Percentiles rank a stretch among this genome's conserved stretches.
Evolutionary conservation across 345 rosid genomes (phyloP).

Genomic region (Brassica rapa): DNA sequence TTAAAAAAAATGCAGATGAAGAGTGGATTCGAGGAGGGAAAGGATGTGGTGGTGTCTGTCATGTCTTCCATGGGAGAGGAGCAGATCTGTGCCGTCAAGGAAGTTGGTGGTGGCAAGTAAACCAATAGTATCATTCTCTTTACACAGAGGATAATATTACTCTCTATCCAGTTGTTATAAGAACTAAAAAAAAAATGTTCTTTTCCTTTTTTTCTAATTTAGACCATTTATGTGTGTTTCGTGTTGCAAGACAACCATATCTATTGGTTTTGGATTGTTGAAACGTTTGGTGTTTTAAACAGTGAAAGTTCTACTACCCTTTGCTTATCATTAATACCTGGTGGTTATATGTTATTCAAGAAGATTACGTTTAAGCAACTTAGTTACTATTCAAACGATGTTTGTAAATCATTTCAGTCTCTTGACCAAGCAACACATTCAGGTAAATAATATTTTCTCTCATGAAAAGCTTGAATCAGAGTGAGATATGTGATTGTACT

Average conservation of each 20-base stretch:
- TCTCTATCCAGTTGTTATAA: not conserved
- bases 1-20: constrained; percentile 48
- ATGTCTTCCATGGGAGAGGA: constrained; percentile 95
- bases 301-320: constrained; percentile 4
- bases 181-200: constrained; percentile 10
- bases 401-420: not conserved
- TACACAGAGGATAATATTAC: constrained; percentile 3
- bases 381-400: not conserved
- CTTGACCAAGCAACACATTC: not conserved
- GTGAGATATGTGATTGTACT: not conserved
- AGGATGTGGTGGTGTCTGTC: constrained; percentile 75
- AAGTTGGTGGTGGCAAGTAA: constrained; percentile 62
- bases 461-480: not conserved
- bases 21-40: constrained; percentile 73
- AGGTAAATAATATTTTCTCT: not conserved
- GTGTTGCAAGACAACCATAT: constrained; percentile 32
- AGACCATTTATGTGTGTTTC: constrained; percentile 34
- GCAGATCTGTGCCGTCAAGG: constrained; percentile 83
- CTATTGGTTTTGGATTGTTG: constrained; percentile 39
- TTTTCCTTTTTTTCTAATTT: constrained; percentile 22
- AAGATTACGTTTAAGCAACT: not conserved
- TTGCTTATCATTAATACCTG: not conserved
- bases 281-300: constrained; percentile 35
- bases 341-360: not conserved
- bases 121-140: constrained; percentile 11